Evolutionary conservation across 192 early-diverging fungal species (phyloP).

Genomic region (Nowakowskiella sp.): DNA sequence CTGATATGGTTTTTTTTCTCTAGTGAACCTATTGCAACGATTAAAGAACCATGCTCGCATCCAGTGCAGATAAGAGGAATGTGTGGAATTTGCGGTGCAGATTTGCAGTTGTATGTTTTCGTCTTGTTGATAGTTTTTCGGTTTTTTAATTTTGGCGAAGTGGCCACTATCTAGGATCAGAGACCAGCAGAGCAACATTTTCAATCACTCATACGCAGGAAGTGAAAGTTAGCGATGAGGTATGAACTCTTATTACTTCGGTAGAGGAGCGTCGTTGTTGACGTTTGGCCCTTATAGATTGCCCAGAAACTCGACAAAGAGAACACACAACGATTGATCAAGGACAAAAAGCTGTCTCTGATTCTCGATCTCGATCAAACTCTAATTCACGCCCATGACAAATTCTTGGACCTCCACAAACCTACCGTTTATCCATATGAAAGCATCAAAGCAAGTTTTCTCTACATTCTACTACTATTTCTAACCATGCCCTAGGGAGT

Average conservation of each 20-base stretch:
- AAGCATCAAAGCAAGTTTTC: too few species aligned
- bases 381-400: conserved; percentile 91
- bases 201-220: conserved; percentile 64
- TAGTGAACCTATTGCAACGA: too few species aligned
- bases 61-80: conserved; percentile 65
- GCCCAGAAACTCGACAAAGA: conserved; percentile 65
- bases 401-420: conserved; percentile 27
- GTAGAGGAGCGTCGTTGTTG: neutral
- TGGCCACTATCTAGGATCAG: conserved; percentile 29
- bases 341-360: conserved; percentile 67
- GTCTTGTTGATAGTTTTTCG: neutral
- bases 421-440: conserved; percentile 60
- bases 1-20: too few species aligned
- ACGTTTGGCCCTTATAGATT: conserved; percentile 36
- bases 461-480: conserved; percentile 1
- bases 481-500: conserved; percentile 47
- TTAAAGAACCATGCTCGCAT: conserved; percentile 61
- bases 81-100: conserved; percentile 74
- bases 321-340: conserved; percentile 54
- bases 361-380: conserved; percentile 98
- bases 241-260: conserved; percentile 6
- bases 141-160: conserved; percentile 7
- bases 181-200: conserved; percentile 59
- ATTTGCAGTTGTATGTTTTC: conserved; percentile 44
- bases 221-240: conserved; percentile 56